Evolutionary conservation across 257 asterid species (phyloP), one percentile per base, ranked within the genome.

Genomic region (Striga asiatica): DNA sequence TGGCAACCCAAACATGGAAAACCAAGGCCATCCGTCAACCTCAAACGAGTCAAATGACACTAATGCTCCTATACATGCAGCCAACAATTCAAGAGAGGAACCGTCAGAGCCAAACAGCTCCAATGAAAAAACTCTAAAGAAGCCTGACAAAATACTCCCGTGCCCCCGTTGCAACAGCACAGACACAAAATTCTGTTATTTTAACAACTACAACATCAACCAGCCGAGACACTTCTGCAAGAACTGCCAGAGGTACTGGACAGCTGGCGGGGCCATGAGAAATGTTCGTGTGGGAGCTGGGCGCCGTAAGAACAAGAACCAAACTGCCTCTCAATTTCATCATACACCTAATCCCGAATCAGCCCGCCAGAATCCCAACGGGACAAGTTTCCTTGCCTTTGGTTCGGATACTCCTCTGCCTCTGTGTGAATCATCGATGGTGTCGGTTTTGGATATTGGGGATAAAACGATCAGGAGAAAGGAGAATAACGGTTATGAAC

Each of bases 181-280:
- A 88, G 97, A 85, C 50, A 89, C 97, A 2, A 89, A 89, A 55
- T 89, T 89, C 58, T 89, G 97, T 72, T 89, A 89, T 74, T 89
- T 77, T 75, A 89, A 89, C 66, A 89, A 89, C 70, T 89, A 89
- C 81, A 89, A 89, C 17, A 61, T 81, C 23, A 82, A 77, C 41
- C 97, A 89, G 56, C 97, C 97, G 42, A 95, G 97, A 2, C 89
- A 89, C 68, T 85, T 85, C 58, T 89, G 97, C 77, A 89, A 82
- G 89, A 81, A 83, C 62, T 89, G 97, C 56, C 97, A 89, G 61
- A 75, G 97, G 74, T 89, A 89, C 46, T 89, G 97, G 97, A 89
- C 97, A 0, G 95, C 94, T 20, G 97, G 97, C 2, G 97, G 97
- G 66, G 83, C 89, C 6, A 82, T 89, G 93, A 85, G 97, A 78